These are phyloP conservation scores for Auricularia sp. DNA, from an alignment of 768 basidiomycete genomes.

Conservation along the genomic window DNA sequence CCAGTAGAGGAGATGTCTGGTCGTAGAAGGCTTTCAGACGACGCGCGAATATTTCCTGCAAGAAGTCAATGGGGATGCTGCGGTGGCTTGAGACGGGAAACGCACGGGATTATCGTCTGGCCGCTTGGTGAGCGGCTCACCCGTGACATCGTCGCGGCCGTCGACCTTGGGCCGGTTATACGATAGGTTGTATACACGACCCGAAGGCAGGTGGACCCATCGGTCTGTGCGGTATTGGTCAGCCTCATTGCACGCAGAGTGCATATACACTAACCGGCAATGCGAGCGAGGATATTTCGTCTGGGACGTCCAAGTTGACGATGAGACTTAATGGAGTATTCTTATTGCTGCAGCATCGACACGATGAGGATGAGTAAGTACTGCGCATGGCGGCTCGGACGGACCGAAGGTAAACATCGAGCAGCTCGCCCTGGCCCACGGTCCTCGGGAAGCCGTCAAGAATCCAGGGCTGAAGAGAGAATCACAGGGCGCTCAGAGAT, in stretches of 20 bases:
- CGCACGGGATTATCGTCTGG: constrained; percentile 84
- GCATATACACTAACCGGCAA: constrained; percentile 34
- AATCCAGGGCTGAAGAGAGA: constrained; percentile 63
- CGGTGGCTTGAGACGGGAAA: constrained; percentile 8
- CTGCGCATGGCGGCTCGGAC: background rate
- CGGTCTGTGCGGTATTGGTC: constrained; percentile 38
- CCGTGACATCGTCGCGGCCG: constrained; percentile 78
- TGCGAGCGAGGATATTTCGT: constrained; percentile 77
- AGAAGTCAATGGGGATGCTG: constrained; percentile 3
- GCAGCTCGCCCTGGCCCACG: constrained; percentile 66
- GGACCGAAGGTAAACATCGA: constrained; percentile 67
- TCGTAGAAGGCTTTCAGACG: constrained; percentile 69
- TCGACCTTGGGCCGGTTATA: constrained; percentile 76
- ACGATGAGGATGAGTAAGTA: background rate
- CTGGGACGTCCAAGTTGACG: constrained; percentile 81
- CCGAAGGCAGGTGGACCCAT: constrained; percentile 81
- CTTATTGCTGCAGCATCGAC: constrained; percentile 35
- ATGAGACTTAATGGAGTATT: constrained; percentile 64
- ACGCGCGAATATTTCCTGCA: constrained; percentile 65
- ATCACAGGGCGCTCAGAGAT: background rate
- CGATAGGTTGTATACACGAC: constrained; percentile 80
- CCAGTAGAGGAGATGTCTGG: constrained; percentile 71
- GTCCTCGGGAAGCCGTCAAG: constrained; percentile 90
- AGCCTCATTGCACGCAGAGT: background rate
- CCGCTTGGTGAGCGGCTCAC: constrained; percentile 76